phyloP scores from a whole-genome alignment of 176 grass and related monocot species.

The Guadua angustifolia region DNA sequence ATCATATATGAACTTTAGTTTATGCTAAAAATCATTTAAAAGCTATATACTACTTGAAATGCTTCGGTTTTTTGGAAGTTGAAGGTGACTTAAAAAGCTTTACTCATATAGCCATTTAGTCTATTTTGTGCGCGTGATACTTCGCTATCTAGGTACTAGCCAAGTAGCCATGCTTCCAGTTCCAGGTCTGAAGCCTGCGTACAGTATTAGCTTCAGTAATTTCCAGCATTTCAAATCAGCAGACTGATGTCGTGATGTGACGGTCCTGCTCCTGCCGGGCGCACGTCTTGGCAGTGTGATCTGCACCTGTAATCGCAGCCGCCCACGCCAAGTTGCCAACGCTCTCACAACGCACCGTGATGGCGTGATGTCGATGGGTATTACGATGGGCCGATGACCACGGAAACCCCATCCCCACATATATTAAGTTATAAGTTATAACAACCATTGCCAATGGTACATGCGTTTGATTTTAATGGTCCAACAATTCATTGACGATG shows the following conservation, averaged over 20 bases:
- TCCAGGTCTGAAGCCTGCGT: neutral
- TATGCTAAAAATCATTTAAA: too few species aligned
- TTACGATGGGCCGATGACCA: neutral
- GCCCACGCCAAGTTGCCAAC: neutral
- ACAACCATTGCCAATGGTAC: too few species aligned
- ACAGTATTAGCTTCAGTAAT: neutral
- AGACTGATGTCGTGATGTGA: neutral
- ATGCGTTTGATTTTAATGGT: too few species aligned
- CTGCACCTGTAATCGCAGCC: neutral
- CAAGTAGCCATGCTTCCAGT: neutral
- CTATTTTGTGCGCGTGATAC: neutral
- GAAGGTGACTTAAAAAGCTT: too few species aligned
- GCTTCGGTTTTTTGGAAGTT: too few species aligned
- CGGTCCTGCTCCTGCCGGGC: neutral
- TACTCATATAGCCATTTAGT: neutral
- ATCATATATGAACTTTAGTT: too few species aligned
- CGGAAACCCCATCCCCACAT: neutral
- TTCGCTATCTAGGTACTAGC: neutral
- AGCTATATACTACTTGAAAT: too few species aligned
- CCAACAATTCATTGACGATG: too few species aligned
- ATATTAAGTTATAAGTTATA: too few species aligned
- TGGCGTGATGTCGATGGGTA: neutral
- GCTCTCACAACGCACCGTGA: neutral
- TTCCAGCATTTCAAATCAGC: neutral
- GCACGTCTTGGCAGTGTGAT: neutral